Conservation (phyloP, 2,329 filamentous ascomycete species). For the Akanthomyces lecanii region DNA sequence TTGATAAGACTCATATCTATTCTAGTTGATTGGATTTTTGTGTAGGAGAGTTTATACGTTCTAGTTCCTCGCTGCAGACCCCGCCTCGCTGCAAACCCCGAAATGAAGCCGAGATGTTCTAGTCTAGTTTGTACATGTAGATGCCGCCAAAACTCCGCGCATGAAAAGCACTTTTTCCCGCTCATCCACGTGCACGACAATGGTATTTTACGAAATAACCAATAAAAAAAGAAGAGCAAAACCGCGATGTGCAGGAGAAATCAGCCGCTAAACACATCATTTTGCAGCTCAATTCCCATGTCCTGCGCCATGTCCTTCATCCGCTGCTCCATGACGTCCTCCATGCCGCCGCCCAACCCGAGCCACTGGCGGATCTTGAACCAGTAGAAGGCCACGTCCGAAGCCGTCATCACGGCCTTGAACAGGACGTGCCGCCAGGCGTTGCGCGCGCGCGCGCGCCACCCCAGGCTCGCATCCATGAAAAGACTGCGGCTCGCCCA, state of each 20-base stretch:
- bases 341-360: slow-evolving; percentile 78
- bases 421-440: slow-evolving; percentile 80
- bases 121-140: slow-evolving; percentile 11
- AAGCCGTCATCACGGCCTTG: slow-evolving; percentile 66
- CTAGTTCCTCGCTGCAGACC: neutral
- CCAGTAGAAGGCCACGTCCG: slow-evolving; percentile 80
- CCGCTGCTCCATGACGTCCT: slow-evolving; percentile 84
- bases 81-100: neutral
- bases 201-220: neutral
- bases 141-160: neutral
- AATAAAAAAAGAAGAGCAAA: neutral
- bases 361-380: slow-evolving; percentile 73
- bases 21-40: too few species aligned
- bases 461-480: slow-evolving; percentile 63
- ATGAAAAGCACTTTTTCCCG: neutral
- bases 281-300: slow-evolving; percentile 86
- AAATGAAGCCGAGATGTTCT: slow-evolving; percentile 10
- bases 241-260: too few species aligned
- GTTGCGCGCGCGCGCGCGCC: slow-evolving; percentile 60
- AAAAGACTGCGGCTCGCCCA: slow-evolving; percentile 87
- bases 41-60: neutral
- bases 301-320: slow-evolving; percentile 88
- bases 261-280: slow-evolving; percentile 81
- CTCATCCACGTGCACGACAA: neutral
- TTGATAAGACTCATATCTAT: too few species aligned